Evolutionary conservation across 2,329 filamentous ascomycete genomes (phyloP).

Genomic region (Colletotrichum liriopes): DNA sequence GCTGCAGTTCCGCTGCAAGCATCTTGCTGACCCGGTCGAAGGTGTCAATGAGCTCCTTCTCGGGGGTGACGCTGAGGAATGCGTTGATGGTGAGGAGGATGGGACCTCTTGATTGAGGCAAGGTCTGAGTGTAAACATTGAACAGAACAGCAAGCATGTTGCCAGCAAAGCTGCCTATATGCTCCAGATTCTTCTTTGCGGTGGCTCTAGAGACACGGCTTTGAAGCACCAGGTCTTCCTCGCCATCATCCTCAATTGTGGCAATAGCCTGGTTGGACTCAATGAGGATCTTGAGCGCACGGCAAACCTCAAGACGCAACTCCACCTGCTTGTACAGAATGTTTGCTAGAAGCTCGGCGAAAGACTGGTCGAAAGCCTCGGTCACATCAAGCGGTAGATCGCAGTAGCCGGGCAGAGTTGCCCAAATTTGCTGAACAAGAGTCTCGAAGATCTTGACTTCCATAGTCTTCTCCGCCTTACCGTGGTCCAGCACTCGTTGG

Average conservation of each 20-base stretch:
- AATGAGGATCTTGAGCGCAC: slow-evolving; percentile 86
- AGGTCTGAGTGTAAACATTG: slow-evolving; percentile 97
- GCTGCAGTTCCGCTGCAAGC: slow-evolving; percentile 80
- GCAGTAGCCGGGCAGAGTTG: slow-evolving; percentile 93
- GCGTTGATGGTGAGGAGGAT: slow-evolving; percentile 96
- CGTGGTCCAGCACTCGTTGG: slow-evolving; percentile 88
- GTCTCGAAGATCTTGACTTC: slow-evolving; percentile 99
- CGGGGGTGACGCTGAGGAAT: slow-evolving; percentile 89
- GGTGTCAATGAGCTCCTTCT: slow-evolving; percentile 85
- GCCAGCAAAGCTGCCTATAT: slow-evolving; percentile 83
- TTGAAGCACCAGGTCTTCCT: slow-evolving; percentile 83
- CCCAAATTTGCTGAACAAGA: slow-evolving; percentile 95
- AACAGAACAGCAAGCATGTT: slow-evolving; percentile 98
- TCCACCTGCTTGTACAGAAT: slow-evolving; percentile 94
- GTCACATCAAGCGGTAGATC: slow-evolving; percentile 87
- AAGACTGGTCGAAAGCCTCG: slow-evolving; percentile 85
- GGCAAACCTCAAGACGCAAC: slow-evolving; percentile 88
- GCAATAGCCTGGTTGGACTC: slow-evolving; percentile 92
- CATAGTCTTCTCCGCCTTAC: slow-evolving; percentile 88
- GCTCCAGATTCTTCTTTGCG: slow-evolving; percentile 85
- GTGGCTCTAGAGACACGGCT: slow-evolving; percentile 82
- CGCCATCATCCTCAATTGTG: slow-evolving; percentile 75
- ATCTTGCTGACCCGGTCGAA: slow-evolving; percentile 90
- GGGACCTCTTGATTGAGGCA: slow-evolving; percentile 91
- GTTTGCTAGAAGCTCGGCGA: slow-evolving; percentile 93